These are phyloP conservation scores for Oryza glaberrima DNA, from an alignment of 176 grass and related monocot genomes.

Conservation along the genomic window DNA sequence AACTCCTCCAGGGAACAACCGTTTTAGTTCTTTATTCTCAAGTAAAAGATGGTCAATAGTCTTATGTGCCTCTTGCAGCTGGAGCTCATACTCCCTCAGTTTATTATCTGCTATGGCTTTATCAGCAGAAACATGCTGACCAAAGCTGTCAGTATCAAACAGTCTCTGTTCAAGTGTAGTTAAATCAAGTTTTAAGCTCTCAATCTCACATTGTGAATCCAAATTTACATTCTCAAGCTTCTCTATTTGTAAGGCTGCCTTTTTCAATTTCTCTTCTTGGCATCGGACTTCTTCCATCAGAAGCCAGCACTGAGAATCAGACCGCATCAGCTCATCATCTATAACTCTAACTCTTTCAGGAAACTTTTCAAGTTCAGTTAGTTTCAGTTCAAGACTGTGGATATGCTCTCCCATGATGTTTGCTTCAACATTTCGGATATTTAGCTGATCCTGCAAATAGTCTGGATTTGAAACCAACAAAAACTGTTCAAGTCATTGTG, in stretches of 20 bases:
- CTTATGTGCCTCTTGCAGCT: constrained; percentile 53
- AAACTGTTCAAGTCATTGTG: constrained; percentile 18
- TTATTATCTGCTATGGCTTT: constrained; percentile 39
- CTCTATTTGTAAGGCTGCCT: constrained; percentile 68
- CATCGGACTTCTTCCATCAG: constrained; percentile 72
- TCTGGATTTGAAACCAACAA: constrained; percentile 58
- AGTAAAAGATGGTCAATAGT: constrained; percentile 50
- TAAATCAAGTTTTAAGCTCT: constrained; percentile 96
- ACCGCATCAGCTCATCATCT: constrained; percentile 53
- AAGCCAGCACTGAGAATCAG: constrained; percentile 75
- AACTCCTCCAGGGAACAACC: constrained; percentile 45
- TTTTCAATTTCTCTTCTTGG: constrained; percentile 75
- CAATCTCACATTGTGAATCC: constrained; percentile 95
- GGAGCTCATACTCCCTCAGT: constrained; percentile 45
- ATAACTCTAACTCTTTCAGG: constrained; percentile 65
- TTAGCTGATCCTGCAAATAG: constrained; percentile 96
- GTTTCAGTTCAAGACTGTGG: constrained; percentile 83
- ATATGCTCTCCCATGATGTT: constrained; percentile 90
- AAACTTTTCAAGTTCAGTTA: constrained; percentile 77
- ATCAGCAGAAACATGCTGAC: constrained; percentile 47
- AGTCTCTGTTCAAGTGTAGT: constrained; percentile 81
- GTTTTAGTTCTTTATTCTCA: constrained; percentile 70
- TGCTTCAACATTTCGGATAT: constrained; percentile 78
- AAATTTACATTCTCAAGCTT: constrained; percentile 71
- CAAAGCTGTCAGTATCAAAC: constrained; percentile 52